Conservation (phyloP, 75 land plant genomes). For the Ceratopteris richardii region DNA sequence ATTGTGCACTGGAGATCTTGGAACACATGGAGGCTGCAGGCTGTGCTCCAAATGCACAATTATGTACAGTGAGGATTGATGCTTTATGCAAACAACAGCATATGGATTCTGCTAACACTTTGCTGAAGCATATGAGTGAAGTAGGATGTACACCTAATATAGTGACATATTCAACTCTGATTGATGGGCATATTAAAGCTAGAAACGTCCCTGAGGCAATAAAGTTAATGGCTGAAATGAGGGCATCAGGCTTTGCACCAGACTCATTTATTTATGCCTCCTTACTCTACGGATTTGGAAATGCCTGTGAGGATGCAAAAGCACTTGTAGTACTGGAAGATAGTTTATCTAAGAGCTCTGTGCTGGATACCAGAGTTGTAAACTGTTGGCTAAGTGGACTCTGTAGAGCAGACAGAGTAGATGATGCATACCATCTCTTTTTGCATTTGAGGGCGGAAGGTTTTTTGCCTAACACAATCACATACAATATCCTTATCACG, state of each 20-base stretch:
- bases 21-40: constrained; percentile 48
- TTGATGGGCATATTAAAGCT: constrained; percentile 73
- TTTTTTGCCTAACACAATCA: constrained; percentile 1
- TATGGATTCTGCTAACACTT: constrained; percentile 46
- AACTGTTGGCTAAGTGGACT: neutral
- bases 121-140: constrained; percentile 47
- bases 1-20: constrained; percentile 48
- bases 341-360: neutral
- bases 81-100: constrained; percentile 61
- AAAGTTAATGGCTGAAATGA: constrained; percentile 50
- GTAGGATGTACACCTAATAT: constrained; percentile 45
- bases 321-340: neutral
- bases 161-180: constrained; percentile 57
- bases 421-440: constrained; percentile 4
- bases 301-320: constrained; percentile 3
- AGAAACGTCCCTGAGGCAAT: constrained; percentile 52
- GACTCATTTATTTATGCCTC: constrained; percentile 13
- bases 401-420: constrained; percentile 1
- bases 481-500: constrained; percentile 10
- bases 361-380: neutral
- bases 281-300: neutral
- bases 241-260: constrained; percentile 18
- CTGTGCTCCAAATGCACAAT: constrained; percentile 54
- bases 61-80: constrained; percentile 58
- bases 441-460: constrained; percentile 3